Evolutionary conservation across 495 filamentous ascomycete genomes (phyloP).

Genomic region (Penicillium steckii): DNA sequence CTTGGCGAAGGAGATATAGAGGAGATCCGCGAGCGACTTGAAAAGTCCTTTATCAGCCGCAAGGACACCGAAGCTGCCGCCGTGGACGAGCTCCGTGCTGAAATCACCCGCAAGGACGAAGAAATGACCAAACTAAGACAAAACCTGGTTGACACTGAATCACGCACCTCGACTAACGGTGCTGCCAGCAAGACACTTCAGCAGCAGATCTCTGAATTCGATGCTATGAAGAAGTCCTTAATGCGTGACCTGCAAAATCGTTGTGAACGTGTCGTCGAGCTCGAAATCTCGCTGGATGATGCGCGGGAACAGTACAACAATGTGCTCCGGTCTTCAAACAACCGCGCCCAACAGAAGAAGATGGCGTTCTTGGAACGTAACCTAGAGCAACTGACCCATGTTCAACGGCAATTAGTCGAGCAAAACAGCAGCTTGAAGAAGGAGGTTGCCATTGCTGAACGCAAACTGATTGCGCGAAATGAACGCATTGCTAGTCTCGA

Average conservation of each 20-base stretch:
- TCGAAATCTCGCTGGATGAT: constrained; percentile 95
- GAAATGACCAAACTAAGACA: constrained; percentile 75
- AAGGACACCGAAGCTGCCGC: constrained; percentile 69
- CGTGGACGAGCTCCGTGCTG: constrained; percentile 67
- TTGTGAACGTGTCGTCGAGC: constrained; percentile 94
- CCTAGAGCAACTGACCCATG: constrained; percentile 93
- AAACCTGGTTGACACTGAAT: constrained; percentile 72
- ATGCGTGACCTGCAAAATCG: constrained; percentile 99
- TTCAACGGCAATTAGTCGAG: constrained; percentile 95
- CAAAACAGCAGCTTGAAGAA: constrained; percentile 97
- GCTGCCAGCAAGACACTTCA: constrained; percentile 90
- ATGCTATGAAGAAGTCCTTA: constrained; percentile 98
- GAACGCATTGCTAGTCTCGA: constrained; percentile 94
- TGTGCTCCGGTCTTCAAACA: constrained; percentile 91
- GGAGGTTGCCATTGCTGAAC: constrained; percentile 96
- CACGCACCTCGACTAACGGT: constrained; percentile 60
- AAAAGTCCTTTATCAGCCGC: constrained; percentile 69
- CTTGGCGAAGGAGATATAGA: constrained; percentile 74
- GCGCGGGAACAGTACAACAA: constrained; percentile 99
- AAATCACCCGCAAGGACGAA: constrained; percentile 67
- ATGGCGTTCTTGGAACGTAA: constrained; percentile 99
- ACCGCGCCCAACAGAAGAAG: constrained; percentile 98
- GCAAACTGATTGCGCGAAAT: constrained; percentile 93
- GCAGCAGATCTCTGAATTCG: constrained; percentile 96
- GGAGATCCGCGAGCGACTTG: constrained; percentile 77